A percentile compares a stretch with the other conserved stretches of the same genome.
Evolutionary conservation across 2,329 filamentous ascomycete genomes (phyloP).

Genomic region (Cercospora citrullina): DNA sequence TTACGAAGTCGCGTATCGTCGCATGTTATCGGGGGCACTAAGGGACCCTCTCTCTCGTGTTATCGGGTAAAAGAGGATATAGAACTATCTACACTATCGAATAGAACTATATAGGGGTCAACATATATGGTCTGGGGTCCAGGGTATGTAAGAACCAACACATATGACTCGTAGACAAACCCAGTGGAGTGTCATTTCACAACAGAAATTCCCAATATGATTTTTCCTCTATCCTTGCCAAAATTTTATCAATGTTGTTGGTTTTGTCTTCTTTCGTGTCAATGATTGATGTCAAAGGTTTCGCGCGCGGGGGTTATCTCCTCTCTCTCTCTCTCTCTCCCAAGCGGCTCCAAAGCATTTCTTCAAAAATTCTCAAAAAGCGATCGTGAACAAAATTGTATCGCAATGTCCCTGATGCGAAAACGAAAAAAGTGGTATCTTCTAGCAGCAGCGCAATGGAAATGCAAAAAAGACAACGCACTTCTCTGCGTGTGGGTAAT

Average conservation of each 20-base stretch:
- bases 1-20: no score
- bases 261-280: background rate
- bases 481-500: background rate
- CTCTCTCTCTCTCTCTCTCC: background rate
- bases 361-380: background rate
- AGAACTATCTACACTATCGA: no score
- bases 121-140: no score
- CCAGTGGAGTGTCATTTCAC: no score
- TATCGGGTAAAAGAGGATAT: no score
- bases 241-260: background rate
- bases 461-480: background rate
- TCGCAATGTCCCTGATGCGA: background rate
- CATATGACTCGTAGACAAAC: no score
- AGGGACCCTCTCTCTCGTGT: no score
- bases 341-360: background rate
- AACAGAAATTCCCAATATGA: background rate
- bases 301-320: background rate
- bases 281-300: background rate
- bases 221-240: background rate
- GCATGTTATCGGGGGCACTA: no score
- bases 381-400: background rate
- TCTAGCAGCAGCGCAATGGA: background rate
- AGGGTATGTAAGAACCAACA: no score
- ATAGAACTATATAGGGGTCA: no score
- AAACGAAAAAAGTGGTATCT: background rate